Evolutionary conservation across 495 filamentous ascomycete genomes (phyloP).

Genomic region (Aspergillus saccharolyticus): DNA sequence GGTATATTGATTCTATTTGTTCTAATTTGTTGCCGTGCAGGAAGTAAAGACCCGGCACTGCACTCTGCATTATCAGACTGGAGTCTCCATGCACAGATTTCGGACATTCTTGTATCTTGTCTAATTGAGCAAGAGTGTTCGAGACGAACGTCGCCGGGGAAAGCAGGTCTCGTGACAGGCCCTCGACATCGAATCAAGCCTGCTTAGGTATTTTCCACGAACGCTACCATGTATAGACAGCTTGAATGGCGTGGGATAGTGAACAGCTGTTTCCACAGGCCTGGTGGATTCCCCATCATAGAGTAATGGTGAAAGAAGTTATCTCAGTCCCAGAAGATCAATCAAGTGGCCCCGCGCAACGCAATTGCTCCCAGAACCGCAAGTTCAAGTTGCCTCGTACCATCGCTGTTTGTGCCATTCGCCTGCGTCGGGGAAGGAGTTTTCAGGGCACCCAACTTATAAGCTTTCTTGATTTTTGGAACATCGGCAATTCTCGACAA

Average conservation of each 20-base stretch:
- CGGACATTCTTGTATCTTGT: neutral
- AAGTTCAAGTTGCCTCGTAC: constrained; percentile 53
- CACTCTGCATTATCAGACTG: neutral
- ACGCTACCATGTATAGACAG: neutral
- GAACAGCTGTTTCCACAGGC: neutral
- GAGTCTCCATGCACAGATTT: neutral
- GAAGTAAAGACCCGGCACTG: neutral
- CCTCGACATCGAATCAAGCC: neutral
- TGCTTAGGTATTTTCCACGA: neutral
- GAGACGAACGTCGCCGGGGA: neutral
- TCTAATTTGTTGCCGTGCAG: neutral
- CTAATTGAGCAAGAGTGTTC: neutral
- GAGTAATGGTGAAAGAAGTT: neutral
- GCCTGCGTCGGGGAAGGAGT: constrained; percentile 26
- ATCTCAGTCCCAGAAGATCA: neutral
- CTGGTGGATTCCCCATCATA: neutral
- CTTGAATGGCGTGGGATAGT: neutral
- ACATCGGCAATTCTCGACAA: constrained; percentile 58
- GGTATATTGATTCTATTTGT: neutral
- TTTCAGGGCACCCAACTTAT: constrained; percentile 62
- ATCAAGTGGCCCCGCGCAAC: constrained; percentile 50
- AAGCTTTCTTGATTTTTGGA: constrained; percentile 70
- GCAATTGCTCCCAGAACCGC: constrained; percentile 68
- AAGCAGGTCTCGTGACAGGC: neutral
- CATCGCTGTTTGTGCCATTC: constrained; percentile 22